phyloP scores from a whole-genome alignment of 2,329 filamentous ascomycete genomes.

The Fusarium guadeloupense region DNA sequence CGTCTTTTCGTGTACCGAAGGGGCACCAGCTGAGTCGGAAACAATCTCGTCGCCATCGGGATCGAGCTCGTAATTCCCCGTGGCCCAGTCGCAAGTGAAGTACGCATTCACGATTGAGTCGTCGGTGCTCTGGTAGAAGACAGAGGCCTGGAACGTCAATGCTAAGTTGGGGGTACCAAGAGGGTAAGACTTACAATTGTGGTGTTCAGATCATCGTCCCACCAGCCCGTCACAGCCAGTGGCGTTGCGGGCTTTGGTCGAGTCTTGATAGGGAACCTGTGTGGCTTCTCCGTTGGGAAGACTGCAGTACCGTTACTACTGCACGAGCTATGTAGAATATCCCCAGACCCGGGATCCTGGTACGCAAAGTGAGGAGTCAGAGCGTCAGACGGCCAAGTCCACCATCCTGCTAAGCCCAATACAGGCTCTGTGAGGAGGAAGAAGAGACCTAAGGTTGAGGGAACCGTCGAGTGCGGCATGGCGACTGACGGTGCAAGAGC shows the following conservation, averaged over 20 bases:
- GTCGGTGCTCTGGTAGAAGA: slow-evolving; percentile 29
- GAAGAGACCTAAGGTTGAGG: slow-evolving; percentile 3
- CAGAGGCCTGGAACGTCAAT: slow-evolving; percentile 14
- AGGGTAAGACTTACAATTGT: slow-evolving; percentile 12
- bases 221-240: slow-evolving; percentile 21
- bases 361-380: slow-evolving; percentile 35
- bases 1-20: slow-evolving; percentile 31
- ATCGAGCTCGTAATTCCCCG: slow-evolving; percentile 19
- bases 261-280: slow-evolving; percentile 20
- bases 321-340: slow-evolving; percentile 33
- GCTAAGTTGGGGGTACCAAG: accelerated
- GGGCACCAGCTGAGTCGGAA: slow-evolving; percentile 6
- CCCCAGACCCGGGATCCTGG: slow-evolving; percentile 31
- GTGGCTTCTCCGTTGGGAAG: slow-evolving; percentile 23
- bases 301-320: slow-evolving; percentile 29
- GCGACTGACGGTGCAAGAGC: not conserved
- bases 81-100: slow-evolving; percentile 22
- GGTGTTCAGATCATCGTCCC: slow-evolving; percentile 24
- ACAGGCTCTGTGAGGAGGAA: slow-evolving; percentile 14
- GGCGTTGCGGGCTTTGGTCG: slow-evolving; percentile 21
- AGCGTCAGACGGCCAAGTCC: slow-evolving; percentile 21
- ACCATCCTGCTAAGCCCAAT: slow-evolving; percentile 31
- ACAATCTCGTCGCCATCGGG: slow-evolving; percentile 14
- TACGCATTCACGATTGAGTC: slow-evolving; percentile 21
- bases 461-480: slow-evolving; percentile 11